A percentile compares a stretch with the other conserved stretches of the same genome.
These are phyloP conservation scores for Purpureocillium takamizusanense DNA, from an alignment of 2,329 filamentous ascomycete species.

Conservation along the genomic window DNA sequence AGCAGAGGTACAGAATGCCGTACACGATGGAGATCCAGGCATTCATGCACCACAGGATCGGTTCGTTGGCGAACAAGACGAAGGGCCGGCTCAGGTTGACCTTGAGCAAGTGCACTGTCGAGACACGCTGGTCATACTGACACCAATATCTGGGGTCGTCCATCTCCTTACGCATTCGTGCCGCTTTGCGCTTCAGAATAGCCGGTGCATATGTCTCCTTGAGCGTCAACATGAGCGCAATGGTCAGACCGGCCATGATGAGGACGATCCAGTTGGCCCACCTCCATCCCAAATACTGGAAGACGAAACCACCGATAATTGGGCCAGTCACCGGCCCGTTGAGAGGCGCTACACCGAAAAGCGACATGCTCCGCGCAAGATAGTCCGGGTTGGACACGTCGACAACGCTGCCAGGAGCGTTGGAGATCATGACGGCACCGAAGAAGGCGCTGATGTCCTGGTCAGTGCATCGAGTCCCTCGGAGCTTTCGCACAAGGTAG, in stretches of 20 bases:
- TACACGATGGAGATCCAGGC: slow-evolving; percentile 74
- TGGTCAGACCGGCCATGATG: slow-evolving; percentile 58
- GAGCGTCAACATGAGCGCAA: slow-evolving; percentile 48
- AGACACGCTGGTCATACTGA: slow-evolving; percentile 65
- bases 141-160: slow-evolving; percentile 68
- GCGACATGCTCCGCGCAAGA: slow-evolving; percentile 75
- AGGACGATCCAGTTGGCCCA: slow-evolving; percentile 80
- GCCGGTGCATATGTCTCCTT: slow-evolving; percentile 71
- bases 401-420: slow-evolving; percentile 72
- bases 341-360: slow-evolving; percentile 59
- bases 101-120: slow-evolving; percentile 59
- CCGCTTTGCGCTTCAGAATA: slow-evolving; percentile 59
- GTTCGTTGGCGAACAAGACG: slow-evolving; percentile 68
- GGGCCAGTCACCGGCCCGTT: slow-evolving; percentile 52
- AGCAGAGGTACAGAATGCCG: slow-evolving; percentile 80
- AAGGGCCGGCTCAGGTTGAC: slow-evolving; percentile 72
- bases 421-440: slow-evolving; percentile 70
- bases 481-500: neutral
- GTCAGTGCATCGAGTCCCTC: neutral
- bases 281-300: slow-evolving; percentile 70
- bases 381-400: slow-evolving; percentile 77
- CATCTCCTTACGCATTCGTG: slow-evolving; percentile 54
- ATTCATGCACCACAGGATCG: slow-evolving; percentile 66
- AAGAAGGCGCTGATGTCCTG: slow-evolving; percentile 33
- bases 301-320: slow-evolving; percentile 63